These are phyloP conservation scores for Leucosporidium creatinivorum DNA, from an alignment of 768 basidiomycete species.

Conservation along the genomic window DNA sequence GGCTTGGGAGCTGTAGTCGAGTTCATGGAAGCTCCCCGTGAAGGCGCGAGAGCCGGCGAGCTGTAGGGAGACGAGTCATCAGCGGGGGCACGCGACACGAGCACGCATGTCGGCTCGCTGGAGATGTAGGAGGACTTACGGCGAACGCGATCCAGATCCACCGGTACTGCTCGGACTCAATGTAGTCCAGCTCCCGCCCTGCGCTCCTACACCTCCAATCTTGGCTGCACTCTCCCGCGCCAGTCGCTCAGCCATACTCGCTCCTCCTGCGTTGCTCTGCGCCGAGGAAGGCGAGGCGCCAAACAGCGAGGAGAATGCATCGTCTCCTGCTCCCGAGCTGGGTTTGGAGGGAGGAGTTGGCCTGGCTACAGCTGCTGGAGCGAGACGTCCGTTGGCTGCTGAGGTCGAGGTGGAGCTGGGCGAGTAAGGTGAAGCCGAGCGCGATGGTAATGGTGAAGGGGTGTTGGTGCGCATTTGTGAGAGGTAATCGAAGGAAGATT, in stretches of 20 bases:
- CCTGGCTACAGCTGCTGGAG: background rate
- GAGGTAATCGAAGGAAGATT: constrained; percentile 24
- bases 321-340: constrained; percentile 8
- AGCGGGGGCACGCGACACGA: no score
- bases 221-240: constrained; percentile 1
- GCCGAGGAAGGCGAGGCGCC: constrained; percentile 11
- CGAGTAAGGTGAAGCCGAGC: background rate
- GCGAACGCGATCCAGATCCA: background rate
- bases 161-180: background rate
- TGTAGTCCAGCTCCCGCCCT: background rate
- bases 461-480: constrained; percentile 1
- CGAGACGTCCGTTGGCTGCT: background rate
- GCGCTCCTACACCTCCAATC: background rate
- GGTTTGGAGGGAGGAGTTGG: background rate
- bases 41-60: background rate
- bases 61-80: background rate
- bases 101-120: no score
- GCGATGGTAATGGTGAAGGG: background rate
- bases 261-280: no score
- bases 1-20: background rate
- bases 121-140: background rate
- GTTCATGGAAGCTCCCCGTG: background rate
- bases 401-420: background rate
- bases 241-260: constrained; percentile 23
- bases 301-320: constrained; percentile 28